Percentiles rank a stretch among this genome's conserved stretches.
Evolutionary conservation across 2,329 filamentous ascomycete species (phyloP).

Genomic region (Penicillium brevicompactum): DNA sequence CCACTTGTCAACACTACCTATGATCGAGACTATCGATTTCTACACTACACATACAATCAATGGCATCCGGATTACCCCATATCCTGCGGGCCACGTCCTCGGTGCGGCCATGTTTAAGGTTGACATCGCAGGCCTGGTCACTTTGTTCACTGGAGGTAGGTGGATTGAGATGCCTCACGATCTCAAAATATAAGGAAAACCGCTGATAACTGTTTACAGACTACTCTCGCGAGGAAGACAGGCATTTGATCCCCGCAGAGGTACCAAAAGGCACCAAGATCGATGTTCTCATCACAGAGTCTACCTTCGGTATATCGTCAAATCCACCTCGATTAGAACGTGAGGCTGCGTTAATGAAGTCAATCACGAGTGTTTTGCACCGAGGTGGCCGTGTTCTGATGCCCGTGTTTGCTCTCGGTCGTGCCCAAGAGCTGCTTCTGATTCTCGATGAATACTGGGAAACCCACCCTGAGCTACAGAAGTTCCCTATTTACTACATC

Average conservation of each 20-base stretch:
- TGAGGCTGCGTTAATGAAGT: conserved; percentile 92
- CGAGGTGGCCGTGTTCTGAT: conserved; percentile 89
- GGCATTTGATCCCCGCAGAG: conserved; percentile 90
- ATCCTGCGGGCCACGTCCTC: conserved; percentile 95
- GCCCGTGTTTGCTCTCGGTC: conserved; percentile 91
- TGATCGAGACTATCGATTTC: conserved; percentile 97
- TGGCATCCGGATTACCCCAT: conserved; percentile 93
- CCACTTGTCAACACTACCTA: conserved; percentile 86
- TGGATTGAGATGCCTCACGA: neutral
- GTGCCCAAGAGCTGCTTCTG: conserved; percentile 89
- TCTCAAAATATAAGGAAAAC: too few relatives aligned
- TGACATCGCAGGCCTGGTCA: conserved; percentile 94
- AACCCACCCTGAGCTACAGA: conserved; percentile 83
- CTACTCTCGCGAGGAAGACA: conserved; percentile 93
- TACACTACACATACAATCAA: conserved; percentile 97
- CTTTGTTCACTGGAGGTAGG: conserved; percentile 81
- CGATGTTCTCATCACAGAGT: conserved; percentile 96
- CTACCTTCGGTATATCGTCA: conserved; percentile 93
- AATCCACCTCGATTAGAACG: conserved; percentile 88
- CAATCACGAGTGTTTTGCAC: conserved; percentile 87
- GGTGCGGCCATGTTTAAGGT: conserved; percentile 98
- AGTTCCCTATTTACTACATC: conserved; percentile 95
- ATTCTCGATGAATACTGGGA: conserved; percentile 98
- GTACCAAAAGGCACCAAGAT: conserved; percentile 88
- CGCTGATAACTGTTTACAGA: conserved; percentile 51